These are phyloP conservation scores for Cercospora canescens DNA, from an alignment of 2,329 filamentous ascomycete species.

Conservation along the genomic window DNA sequence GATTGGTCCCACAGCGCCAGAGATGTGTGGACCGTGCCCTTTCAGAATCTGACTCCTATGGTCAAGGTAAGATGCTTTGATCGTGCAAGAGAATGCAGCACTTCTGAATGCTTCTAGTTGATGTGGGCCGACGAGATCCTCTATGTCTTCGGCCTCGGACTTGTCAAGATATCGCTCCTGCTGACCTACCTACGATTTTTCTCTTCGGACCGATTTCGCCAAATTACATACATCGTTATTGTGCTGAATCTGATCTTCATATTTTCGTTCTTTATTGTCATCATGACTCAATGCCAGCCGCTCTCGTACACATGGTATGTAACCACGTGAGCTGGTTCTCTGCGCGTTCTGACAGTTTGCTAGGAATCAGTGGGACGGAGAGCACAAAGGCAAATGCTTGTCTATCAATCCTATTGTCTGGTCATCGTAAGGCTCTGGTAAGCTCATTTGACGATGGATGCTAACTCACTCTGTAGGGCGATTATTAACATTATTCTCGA, in stretches of 20 bases:
- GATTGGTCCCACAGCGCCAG: too few species aligned
- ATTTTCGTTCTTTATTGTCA: background rate
- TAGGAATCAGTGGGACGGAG: conserved; percentile 6
- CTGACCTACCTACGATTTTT: conserved; percentile 18
- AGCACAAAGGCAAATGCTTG: conserved; percentile 1
- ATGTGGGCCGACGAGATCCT: too few species aligned
- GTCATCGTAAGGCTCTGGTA: background rate
- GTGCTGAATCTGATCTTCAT: conserved; percentile 6
- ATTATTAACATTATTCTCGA: conserved; percentile 1
- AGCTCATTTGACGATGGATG: too few species aligned
- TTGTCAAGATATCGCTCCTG: conserved; percentile 18
- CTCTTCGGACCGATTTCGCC: conserved; percentile 12
- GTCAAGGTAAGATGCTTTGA: background rate
- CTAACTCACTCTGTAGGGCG: background rate
- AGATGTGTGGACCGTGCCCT: conserved; percentile 11
- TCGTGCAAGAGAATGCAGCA: background rate
- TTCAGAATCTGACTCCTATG: background rate
- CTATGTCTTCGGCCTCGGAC: conserved; percentile 4
- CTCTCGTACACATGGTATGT: background rate
- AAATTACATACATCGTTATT: conserved; percentile 8
- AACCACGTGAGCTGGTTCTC: background rate
- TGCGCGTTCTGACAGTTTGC: background rate
- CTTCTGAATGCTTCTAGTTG: background rate
- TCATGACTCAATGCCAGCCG: background rate
- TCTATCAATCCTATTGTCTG: background rate